Conservation (phyloP, 495 filamentous ascomycete genomes). For the Xylaria bambusicola region DNA sequence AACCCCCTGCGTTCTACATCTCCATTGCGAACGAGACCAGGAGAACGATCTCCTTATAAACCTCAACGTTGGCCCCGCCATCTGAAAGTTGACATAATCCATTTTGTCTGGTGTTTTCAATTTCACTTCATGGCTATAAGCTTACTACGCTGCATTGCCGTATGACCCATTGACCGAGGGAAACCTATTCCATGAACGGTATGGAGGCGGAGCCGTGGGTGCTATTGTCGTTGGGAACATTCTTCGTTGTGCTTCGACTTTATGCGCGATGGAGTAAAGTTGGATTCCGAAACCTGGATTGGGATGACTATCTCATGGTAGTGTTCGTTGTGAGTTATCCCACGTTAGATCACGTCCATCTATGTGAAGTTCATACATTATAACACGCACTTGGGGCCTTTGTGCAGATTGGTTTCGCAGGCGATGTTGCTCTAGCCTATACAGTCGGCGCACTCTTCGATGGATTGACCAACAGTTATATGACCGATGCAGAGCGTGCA, state of each 20-base stretch:
- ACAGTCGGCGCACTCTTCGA: constrained; percentile 41
- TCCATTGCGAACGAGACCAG: too few relatives aligned
- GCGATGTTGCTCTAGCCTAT: constrained; percentile 37
- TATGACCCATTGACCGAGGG: background rate
- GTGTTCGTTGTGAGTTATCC: constrained; percentile 29
- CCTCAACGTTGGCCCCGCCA: background rate
- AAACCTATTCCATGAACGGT: background rate
- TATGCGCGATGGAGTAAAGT: constrained; percentile 52
- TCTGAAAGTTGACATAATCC: background rate
- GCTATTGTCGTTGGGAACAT: constrained; percentile 38
- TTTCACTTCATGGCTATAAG: background rate
- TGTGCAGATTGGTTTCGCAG: constrained; percentile 33
- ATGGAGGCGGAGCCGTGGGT: constrained; percentile 50
- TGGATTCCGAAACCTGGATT: constrained; percentile 51
- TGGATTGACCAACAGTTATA: constrained; percentile 61
- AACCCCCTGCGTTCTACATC: too few relatives aligned
- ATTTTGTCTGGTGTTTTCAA: background rate
- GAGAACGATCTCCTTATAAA: background rate
- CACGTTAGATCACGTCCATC: background rate
- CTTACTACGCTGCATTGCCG: constrained; percentile 1
- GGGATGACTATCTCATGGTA: constrained; percentile 64
- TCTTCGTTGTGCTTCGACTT: constrained; percentile 52
- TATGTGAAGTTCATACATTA: too few relatives aligned
- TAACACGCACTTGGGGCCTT: background rate
- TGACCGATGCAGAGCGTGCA: constrained; percentile 55